Evolutionary conservation across 768 basidiomycete genomes (phyloP).

Genomic region (Kwoniella bestiolae): DNA sequence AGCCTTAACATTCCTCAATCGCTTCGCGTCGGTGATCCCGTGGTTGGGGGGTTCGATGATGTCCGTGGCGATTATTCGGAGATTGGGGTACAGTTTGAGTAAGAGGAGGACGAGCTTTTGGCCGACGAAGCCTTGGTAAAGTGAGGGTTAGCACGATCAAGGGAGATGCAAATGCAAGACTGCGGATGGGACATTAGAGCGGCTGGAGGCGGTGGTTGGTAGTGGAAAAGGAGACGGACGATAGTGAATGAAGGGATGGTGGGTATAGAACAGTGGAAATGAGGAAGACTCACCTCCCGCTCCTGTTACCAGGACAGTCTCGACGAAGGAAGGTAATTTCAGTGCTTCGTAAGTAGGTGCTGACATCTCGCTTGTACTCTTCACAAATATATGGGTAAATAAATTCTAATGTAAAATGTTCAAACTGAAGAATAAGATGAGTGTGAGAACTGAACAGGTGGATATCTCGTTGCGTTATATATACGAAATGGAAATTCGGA

Average conservation of each 20-base stretch:
- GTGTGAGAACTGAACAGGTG: not conserved
- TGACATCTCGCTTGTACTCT: conserved; percentile 8
- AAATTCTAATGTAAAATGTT: too few species aligned
- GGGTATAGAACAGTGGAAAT: not conserved
- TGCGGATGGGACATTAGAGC: too few species aligned
- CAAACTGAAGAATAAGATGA: not conserved
- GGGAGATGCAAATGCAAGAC: too few species aligned
- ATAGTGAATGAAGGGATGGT: not conserved
- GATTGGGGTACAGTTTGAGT: conserved; percentile 40
- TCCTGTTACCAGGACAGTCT: conserved; percentile 56
- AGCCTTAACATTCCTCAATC: conserved; percentile 41
- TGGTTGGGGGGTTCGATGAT: conserved; percentile 49
- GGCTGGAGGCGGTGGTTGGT: too few species aligned
- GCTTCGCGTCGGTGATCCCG: conserved; percentile 22
- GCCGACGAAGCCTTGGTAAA: conserved; percentile 52
- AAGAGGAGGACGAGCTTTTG: conserved; percentile 53
- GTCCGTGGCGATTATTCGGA: conserved; percentile 55
- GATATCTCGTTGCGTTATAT: not conserved
- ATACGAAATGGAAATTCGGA: not conserved
- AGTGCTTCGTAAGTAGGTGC: conserved; percentile 48
- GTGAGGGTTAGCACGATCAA: too few species aligned
- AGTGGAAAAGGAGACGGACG: too few species aligned
- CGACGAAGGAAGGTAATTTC: conserved; percentile 52
- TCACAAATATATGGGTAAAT: not conserved
- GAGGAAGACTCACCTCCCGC: conserved; percentile 48